Evolutionary conservation across 495 filamentous ascomycete genomes (phyloP).

Genomic region (Tuber aestivum): DNA sequence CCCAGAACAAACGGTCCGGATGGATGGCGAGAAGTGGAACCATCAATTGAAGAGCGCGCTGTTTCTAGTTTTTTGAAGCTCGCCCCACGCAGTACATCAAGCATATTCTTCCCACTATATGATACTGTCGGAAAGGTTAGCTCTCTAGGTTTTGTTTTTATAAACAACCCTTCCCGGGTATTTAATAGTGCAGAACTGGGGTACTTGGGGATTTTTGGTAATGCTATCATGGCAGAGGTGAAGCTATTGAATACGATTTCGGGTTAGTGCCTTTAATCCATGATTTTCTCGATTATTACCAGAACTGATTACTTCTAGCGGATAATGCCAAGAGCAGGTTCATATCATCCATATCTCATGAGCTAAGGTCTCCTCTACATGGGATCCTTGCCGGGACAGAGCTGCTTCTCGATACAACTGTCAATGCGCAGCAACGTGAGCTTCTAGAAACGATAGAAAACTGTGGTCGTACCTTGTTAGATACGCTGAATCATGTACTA

Average conservation of each 20-base stretch:
- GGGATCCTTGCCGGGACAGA: conserved; percentile 45
- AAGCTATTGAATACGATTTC: not conserved
- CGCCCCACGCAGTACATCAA: not conserved
- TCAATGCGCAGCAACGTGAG: conserved; percentile 49
- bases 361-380: conserved; percentile 45
- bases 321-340: conserved; percentile 44
- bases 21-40: not conserved
- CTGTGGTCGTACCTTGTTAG: conserved; percentile 66
- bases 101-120: not conserved
- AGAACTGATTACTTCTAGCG: conserved; percentile 2
- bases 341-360: conserved; percentile 45
- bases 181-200: not conserved
- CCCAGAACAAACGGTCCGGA: not conserved
- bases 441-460: conserved; percentile 64
- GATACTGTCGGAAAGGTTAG: not conserved
- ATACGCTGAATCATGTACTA: conserved; percentile 64
- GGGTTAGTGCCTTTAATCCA: not conserved
- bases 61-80: not conserved
- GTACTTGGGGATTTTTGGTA: not conserved
- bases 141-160: not conserved
- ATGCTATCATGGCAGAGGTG: not conserved
- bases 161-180: not conserved
- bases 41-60: not conserved
- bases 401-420: conserved; percentile 39
- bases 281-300: not conserved